Percentiles rank a stretch among this genome's conserved stretches.
Evolutionary conservation across 768 basidiomycete genomes (phyloP).

Genomic region (Cyathus striatus): DNA sequence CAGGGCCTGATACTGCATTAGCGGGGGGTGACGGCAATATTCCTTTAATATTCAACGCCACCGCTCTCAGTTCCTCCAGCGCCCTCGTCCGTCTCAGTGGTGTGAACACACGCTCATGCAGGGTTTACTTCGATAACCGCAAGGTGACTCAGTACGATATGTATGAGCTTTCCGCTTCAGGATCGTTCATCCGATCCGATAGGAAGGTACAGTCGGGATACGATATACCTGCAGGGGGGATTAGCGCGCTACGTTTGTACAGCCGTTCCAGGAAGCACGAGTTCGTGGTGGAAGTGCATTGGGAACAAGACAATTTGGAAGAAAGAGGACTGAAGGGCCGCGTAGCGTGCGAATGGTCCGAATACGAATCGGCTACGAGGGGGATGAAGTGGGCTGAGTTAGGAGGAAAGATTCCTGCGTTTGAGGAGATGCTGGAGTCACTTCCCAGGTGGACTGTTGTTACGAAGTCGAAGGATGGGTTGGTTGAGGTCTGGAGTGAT

Average conservation of each 20-base stretch:
- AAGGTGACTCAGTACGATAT: conserved; percentile 37
- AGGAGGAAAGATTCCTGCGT: conserved; percentile 54
- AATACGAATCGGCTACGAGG: conserved; percentile 61
- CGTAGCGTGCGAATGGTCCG: conserved; percentile 63
- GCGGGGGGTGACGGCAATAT: too few species aligned
- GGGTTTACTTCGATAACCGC: conserved; percentile 41
- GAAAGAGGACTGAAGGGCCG: conserved; percentile 28
- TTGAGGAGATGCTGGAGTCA: conserved; percentile 60
- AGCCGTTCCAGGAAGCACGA: conserved; percentile 51
- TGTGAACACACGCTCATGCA: conserved; percentile 57
- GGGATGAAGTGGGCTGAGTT: conserved; percentile 46
- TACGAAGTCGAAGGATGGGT: conserved; percentile 47
- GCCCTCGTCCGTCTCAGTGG: conserved; percentile 50
- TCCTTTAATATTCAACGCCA: too few species aligned
- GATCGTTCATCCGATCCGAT: too few species aligned
- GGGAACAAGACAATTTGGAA: conserved; percentile 23
- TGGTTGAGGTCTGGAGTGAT: conserved; percentile 53
- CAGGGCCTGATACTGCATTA: conserved; percentile 54
- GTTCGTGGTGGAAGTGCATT: conserved; percentile 50
- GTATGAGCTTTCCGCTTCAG: conserved; percentile 24
- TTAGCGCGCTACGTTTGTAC: conserved; percentile 49
- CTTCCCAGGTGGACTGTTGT: conserved; percentile 66
- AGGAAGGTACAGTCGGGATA: conserved; percentile 43
- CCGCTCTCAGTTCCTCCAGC: conserved; percentile 36
- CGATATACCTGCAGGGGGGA: conserved; percentile 20